Evolutionary conservation across 2,329 filamentous ascomycete genomes (phyloP).

Genomic region (Ceratocystiopsis minuta): DNA sequence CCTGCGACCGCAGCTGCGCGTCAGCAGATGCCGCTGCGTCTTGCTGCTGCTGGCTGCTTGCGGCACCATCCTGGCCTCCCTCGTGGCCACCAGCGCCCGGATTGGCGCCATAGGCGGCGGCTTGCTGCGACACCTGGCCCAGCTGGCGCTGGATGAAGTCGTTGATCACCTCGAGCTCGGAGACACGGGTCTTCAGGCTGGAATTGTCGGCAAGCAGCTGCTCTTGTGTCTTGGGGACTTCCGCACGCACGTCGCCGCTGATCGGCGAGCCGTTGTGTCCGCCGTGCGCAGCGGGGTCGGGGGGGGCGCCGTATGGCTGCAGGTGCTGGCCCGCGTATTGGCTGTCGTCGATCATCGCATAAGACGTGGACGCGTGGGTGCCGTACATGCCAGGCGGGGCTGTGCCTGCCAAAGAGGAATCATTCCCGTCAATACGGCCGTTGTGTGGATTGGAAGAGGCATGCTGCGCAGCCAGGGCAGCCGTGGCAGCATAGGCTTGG

Average conservation of each 20-base stretch:
- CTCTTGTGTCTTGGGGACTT: slow-evolving; percentile 61
- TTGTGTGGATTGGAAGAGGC: slow-evolving; percentile 43
- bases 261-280: slow-evolving; percentile 28
- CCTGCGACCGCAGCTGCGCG: slow-evolving; percentile 30
- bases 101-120: not conserved
- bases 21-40: slow-evolving; percentile 50
- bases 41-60: slow-evolving; percentile 31
- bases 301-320: slow-evolving; percentile 30
- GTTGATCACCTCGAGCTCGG: slow-evolving; percentile 89
- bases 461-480: slow-evolving; percentile 33
- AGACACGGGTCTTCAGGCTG: slow-evolving; percentile 83
- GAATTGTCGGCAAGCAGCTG: slow-evolving; percentile 65
- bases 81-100: not conserved
- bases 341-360: slow-evolving; percentile 58
- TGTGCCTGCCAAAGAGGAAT: slow-evolving; percentile 42
- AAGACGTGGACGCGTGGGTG: slow-evolving; percentile 47
- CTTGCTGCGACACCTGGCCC: slow-evolving; percentile 43
- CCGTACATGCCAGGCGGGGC: slow-evolving; percentile 60
- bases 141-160: slow-evolving; percentile 62
- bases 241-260: slow-evolving; percentile 40
- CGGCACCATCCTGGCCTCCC: slow-evolving; percentile 26
- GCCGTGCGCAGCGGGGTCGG: slow-evolving; percentile 9
- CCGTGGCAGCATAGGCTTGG: slow-evolving; percentile 35
- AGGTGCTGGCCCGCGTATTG: slow-evolving; percentile 41
- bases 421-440: slow-evolving; percentile 21